Evolutionary conservation across 1,284 basidiomycete species (phyloP), one percentile per base, ranked within the genome.

Genomic region (Hypsizygus ulmarius): DNA sequence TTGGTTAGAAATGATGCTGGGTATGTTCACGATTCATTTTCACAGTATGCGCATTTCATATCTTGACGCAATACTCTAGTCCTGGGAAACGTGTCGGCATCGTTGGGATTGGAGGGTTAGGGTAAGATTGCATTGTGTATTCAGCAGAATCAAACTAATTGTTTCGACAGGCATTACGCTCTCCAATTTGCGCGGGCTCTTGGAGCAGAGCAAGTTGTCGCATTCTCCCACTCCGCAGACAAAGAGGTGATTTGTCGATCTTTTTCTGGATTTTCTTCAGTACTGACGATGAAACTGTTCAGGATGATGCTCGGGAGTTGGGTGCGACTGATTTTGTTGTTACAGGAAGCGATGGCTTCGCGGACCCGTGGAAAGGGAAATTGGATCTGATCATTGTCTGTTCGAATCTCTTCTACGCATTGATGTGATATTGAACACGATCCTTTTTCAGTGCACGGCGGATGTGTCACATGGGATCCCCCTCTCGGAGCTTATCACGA

Each of bases 21-120:
- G 64, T 64, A 44, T 42, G 50, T 39, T 12, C 3, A n/a, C 25
- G 7, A 27, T 16, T 3, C 32, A 2, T 36, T 5, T 21, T 12
- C 15, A 10, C n/a, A 27, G 4, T 14, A 10, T 27, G 8, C 34
- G 14, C 35, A 19, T 2, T 1, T 25, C 5, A 9, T 39, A 18
- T 6, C 44, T 25, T 7, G 4, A 25, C 21, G 21, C 21, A 25
- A 4, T 7, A 4, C 21, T 3, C 4, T 25, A 66, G 81, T 0
- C 74, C 80, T 3, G 84, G 83, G 16, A 82, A 80, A 70, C 78
- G 77, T 52, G 82, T 88, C 49, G 86, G 81, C 32, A 69, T 89
- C 42, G 70, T 84, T 56, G 84, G 85, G 36, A 74, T 84, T 38
- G 82, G 82, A 41, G 83, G 82, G 32, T 66, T 84, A 14, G 74